These are phyloP conservation scores for Tetradesmus obliquus DNA, from an alignment of 139 green algal genomes.

Conservation along the genomic window DNA sequence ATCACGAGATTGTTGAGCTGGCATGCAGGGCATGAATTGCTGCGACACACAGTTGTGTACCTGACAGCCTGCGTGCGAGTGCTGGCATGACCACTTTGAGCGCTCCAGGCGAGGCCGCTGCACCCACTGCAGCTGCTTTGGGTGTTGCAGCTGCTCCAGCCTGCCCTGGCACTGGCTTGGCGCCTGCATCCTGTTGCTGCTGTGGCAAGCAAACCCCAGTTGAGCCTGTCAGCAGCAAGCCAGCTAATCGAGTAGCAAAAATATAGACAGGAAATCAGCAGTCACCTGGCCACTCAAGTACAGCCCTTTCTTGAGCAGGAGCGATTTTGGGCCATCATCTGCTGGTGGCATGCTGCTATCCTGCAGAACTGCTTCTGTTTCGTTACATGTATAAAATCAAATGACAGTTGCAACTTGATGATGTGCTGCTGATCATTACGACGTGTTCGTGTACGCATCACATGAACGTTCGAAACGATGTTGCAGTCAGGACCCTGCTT, in stretches of 20 bases:
- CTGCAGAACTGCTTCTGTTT: neutral
- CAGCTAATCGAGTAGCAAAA: neutral
- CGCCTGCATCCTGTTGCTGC: neutral
- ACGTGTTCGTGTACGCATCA: neutral
- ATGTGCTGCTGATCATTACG: neutral
- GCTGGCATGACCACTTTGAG: neutral
- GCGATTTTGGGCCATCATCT: neutral
- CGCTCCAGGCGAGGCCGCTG: neutral
- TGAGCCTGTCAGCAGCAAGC: neutral
- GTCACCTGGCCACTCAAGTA: slow-evolving; percentile 12
- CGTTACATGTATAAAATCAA: neutral
- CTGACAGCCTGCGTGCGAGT: neutral
- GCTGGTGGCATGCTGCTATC: neutral
- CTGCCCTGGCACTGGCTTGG: neutral
- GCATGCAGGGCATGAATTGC: neutral
- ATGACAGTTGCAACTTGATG: neutral
- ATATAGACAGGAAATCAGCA: neutral
- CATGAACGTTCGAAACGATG: neutral
- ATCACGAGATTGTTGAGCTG: too few species aligned
- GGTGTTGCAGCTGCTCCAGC: neutral
- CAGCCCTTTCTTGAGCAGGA: slow-evolving; percentile 21
- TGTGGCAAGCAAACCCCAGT: neutral
- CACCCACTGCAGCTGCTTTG: neutral
- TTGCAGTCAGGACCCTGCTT: neutral
- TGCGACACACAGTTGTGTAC: neutral